These are phyloP conservation scores for Colletotrichum musae DNA, from an alignment of 2,329 filamentous ascomycete species.

Conservation along the genomic window DNA sequence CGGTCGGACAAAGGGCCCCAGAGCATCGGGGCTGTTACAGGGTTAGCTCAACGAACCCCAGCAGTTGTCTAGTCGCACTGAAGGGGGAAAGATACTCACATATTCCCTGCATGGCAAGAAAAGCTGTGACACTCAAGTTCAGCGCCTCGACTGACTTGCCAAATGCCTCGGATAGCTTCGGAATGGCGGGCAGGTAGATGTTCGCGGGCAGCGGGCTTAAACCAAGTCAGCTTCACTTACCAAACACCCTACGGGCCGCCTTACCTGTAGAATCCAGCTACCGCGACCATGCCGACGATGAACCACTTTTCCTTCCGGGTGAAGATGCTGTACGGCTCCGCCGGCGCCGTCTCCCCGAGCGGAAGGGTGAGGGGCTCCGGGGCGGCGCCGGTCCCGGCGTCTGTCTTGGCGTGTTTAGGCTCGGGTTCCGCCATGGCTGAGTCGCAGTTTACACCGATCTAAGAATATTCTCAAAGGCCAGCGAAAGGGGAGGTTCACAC, in stretches of 20 bases:
- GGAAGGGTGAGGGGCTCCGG: conserved; percentile 31
- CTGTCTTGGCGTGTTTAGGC: conserved; percentile 11
- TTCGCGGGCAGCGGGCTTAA: conserved; percentile 51
- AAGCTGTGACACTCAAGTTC: conserved; percentile 52
- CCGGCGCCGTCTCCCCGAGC: background rate
- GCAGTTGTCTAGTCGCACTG: too few relatives aligned
- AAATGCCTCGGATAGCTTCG: conserved; percentile 48
- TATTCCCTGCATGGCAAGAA: conserved; percentile 50
- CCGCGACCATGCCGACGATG: conserved; percentile 46
- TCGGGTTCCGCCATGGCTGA: conserved; percentile 23
- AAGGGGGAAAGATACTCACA: background rate
- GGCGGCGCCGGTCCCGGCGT: conserved; percentile 13
- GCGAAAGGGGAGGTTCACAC: too few relatives aligned
- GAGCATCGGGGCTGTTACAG: conserved; percentile 47
- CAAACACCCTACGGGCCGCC: background rate
- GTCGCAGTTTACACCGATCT: background rate
- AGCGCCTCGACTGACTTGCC: conserved; percentile 47
- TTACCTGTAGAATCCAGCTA: conserved; percentile 46
- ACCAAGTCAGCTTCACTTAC: background rate
- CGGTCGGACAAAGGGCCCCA: conserved; percentile 54
- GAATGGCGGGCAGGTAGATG: conserved; percentile 53
- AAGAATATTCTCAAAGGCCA: too few relatives aligned
- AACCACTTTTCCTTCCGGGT: conserved; percentile 46
- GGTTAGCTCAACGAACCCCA: too few relatives aligned
- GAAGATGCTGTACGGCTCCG: conserved; percentile 45